phyloP scores from a whole-genome alignment of 768 basidiomycete genomes.

The Naematelia encephala region DNA sequence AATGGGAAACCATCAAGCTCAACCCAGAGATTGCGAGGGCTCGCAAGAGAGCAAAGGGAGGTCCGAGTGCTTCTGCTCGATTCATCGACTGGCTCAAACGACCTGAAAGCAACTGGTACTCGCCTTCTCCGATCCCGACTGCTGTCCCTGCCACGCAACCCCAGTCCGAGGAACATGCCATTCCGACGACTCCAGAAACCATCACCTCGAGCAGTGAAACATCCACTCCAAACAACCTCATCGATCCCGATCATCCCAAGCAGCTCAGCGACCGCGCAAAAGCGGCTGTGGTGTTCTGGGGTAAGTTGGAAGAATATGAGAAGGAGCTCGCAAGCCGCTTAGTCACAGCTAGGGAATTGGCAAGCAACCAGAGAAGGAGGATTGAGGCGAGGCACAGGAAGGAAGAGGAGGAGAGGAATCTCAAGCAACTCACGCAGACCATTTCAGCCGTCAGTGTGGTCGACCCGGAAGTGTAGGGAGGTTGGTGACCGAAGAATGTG shows the following conservation, averaged over 20 bases:
- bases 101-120: neutral
- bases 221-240: neutral
- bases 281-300: constrained; percentile 6
- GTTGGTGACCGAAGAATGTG: too few relatives aligned
- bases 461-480: neutral
- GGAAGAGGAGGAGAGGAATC: neutral
- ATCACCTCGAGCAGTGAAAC: too few relatives aligned
- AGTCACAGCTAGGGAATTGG: neutral
- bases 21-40: neutral
- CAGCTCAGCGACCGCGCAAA: neutral
- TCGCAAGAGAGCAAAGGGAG: neutral
- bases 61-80: neutral
- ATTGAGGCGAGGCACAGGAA: neutral
- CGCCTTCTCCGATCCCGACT: neutral
- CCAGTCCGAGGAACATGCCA: too few relatives aligned
- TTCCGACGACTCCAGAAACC: too few relatives aligned
- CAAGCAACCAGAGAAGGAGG: neutral
- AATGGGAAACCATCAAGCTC: neutral
- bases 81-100: neutral
- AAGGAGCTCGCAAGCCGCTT: neutral
- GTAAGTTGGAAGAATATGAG: neutral
- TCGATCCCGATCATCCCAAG: constrained; percentile 4
- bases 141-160: neutral
- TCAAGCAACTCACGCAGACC: neutral
- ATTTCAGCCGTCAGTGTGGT: neutral